phyloP scores from a whole-genome alignment of 2,329 filamentous ascomycete genomes.

The Arthrobotrys musiformis region DNA sequence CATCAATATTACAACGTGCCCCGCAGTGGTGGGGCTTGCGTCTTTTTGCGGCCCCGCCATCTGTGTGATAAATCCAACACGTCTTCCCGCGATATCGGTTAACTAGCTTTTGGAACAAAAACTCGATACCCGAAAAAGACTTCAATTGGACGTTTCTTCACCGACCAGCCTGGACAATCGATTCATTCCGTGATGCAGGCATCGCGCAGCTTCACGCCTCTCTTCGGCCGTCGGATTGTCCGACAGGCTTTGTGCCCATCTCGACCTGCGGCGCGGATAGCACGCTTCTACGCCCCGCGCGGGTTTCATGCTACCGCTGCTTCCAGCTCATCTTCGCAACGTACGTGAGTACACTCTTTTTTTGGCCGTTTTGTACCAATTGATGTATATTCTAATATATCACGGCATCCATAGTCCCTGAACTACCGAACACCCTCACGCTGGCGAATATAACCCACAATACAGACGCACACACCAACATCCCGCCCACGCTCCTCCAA shows the following conservation, averaged over 20 bases:
- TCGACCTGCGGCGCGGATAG: not conserved
- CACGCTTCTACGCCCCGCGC: not conserved
- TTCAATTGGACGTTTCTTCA: slow-evolving; percentile 9
- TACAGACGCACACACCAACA: slow-evolving; percentile 86
- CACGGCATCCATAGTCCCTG: slow-evolving; percentile 58
- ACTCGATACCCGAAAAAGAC: not conserved
- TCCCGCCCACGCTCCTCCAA: slow-evolving; percentile 77
- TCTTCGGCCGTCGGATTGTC: slow-evolving; percentile 15
- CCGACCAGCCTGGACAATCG: not conserved
- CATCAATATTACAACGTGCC: not conserved
- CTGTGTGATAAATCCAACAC: no score
- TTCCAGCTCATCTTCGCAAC: slow-evolving; percentile 58
- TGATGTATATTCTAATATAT: no score
- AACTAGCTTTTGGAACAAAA: not conserved
- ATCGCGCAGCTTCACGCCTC: slow-evolving; percentile 31
- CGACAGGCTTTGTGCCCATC: slow-evolving; percentile 5
- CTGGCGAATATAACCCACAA: slow-evolving; percentile 74
- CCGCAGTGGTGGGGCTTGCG: not conserved
- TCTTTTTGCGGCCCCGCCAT: not conserved
- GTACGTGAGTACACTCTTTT: slow-evolving; percentile 61
- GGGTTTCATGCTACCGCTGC: not conserved
- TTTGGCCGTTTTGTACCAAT: no score
- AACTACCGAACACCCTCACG: slow-evolving; percentile 63
- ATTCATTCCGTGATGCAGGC: slow-evolving; percentile 47
- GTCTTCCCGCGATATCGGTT: slow-evolving; percentile 9